A percentile compares a stretch with the other conserved stretches of the same genome.
Conservation (phyloP, 176 grass and related monocot species). For the Carex cristatella region DNA sequence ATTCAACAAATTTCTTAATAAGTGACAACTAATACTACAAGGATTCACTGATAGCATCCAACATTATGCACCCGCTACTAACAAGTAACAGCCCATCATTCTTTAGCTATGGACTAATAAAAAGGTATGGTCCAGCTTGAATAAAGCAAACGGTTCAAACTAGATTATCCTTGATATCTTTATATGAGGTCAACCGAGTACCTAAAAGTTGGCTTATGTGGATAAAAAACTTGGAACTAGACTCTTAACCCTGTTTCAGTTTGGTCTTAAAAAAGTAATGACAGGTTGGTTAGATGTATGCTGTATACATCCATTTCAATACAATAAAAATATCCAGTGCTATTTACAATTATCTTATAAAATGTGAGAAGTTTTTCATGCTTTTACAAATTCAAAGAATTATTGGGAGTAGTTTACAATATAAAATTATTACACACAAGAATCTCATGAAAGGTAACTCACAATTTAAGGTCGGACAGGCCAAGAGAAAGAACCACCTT, state of each 20-base stretch:
- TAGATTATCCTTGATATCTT: not conserved
- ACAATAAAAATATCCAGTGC: not conserved
- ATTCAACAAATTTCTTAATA: not conserved
- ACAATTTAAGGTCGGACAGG: slow-evolving; percentile 70
- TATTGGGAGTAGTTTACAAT: not conserved
- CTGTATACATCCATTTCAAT: not conserved
- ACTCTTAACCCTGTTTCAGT: not conserved
- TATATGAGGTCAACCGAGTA: not conserved
- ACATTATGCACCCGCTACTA: not conserved
- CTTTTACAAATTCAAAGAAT: not conserved
- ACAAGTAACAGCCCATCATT: not conserved
- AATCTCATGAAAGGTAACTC: slow-evolving; percentile 23
- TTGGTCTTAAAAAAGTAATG: not conserved
- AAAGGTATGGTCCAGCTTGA: not conserved
- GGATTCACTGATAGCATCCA: not conserved
- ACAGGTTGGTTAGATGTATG: not conserved
- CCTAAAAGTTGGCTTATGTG: not conserved
- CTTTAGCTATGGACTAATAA: not conserved
- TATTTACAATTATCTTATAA: not conserved
- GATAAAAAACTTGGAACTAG: not conserved
- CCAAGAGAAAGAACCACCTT: slow-evolving; percentile 52
- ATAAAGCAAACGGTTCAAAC: not conserved
- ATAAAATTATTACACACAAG: not conserved
- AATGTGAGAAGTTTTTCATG: not conserved
- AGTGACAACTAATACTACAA: not conserved